Base-by-base conservation (phyloP, 805 yeast genomes). In the Wickerhamomyces ciferrii region DNA sequence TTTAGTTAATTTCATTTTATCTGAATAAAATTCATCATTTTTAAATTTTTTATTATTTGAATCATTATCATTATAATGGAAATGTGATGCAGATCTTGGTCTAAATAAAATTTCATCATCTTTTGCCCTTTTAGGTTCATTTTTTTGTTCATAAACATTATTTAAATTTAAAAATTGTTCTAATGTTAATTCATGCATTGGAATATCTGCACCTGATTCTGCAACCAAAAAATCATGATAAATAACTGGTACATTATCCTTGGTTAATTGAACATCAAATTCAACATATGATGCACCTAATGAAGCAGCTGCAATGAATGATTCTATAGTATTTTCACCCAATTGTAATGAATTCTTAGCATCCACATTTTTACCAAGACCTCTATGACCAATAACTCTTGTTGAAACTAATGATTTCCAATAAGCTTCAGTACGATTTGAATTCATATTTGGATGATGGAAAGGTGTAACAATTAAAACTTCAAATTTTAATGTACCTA, bases 261-360 rank as follows among this genome's bases (percentile, higher is more conserved):
- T 89, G 15, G 98, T 92, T 54, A 92, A 71, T 62, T 92, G 98
- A 41, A 92, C 98, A 66, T 92, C 98, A 62, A 92, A 92, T 66
- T 92, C 98, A 44, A 92, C 97, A 59, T 92, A 92, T 2, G 96
- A 84, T 1, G 98, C 98, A 37, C 98, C 98, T 53, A 92, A 70
- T 2, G 96, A 89, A 0, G 97, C 96, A 0, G 98, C 98, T 13
- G 96, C 96, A 60, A 92, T 86, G 58, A 92, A 92, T 0, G 96
- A 87, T 58, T 92, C 97, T 19, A 92, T 85, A 0, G 98, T 92
- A 63, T 92, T 92, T 59, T 92, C 98, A 38, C 98, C 98, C 49
- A 92, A 74, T 65, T 92, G 98, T 58, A 92, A 74, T 4, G 96
- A 86, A 51, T 79, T 83, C 41, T 83, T 75, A 39, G 76, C 75